Conservation (phyloP, 306 rosid species). For the Cucurbita maxima region DNA sequence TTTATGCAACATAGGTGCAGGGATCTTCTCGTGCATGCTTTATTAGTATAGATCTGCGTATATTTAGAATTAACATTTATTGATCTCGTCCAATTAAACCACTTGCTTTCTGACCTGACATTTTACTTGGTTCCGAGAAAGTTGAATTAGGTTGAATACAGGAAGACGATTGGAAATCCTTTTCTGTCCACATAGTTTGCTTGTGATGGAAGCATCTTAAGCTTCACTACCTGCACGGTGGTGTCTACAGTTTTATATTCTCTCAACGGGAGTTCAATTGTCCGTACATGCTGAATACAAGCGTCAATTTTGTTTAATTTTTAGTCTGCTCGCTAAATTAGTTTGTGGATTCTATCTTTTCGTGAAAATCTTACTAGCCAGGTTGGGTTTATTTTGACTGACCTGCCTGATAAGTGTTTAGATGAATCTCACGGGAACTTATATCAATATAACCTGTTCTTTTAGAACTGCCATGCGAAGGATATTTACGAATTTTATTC, state of each 20-base stretch:
- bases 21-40: neutral
- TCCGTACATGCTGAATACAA: neutral
- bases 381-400: neutral
- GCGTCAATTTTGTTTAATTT: neutral
- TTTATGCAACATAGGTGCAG: neutral
- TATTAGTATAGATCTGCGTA: constrained; percentile 24
- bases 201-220: neutral
- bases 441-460: neutral
- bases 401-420: neutral
- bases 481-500: neutral
- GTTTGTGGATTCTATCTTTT: neutral
- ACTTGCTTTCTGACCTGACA: neutral
- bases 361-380: neutral
- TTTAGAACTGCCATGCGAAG: neutral
- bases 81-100: neutral
- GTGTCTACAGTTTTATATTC: neutral
- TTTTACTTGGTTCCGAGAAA: neutral
- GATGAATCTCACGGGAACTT: neutral
- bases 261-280: neutral
- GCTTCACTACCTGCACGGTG: neutral
- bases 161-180: neutral
- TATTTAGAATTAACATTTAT: neutral
- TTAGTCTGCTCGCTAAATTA: neutral
- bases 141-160: neutral
- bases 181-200: neutral